A percentile compares a stretch with the other conserved stretches of the same genome.
These are phyloP conservation scores for Angophora floribunda DNA, from an alignment of 345 rosid genomes.

Conservation along the genomic window DNA sequence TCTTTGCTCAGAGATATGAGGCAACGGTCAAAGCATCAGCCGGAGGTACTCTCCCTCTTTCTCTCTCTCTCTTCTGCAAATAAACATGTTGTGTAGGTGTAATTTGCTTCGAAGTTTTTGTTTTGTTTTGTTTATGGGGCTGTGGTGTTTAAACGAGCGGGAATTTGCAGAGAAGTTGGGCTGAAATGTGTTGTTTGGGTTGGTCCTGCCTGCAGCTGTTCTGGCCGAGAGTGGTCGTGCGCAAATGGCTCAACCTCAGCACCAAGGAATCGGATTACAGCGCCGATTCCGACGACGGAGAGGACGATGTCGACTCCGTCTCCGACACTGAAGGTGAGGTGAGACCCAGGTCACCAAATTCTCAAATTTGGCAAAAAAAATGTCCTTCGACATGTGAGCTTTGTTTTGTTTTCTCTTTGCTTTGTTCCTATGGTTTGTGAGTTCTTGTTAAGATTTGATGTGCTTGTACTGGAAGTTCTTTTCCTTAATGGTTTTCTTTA, in stretches of 20 bases:
- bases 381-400: not conserved
- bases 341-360: not conserved
- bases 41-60: conserved; percentile 22
- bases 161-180: conserved; percentile 57
- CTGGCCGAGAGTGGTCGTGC: conserved; percentile 73
- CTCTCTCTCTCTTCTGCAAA: not conserved
- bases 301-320: conserved; percentile 14
- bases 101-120: not conserved
- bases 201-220: conserved; percentile 74
- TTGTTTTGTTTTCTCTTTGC: not conserved
- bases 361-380: not conserved
- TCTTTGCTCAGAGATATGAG: conserved; percentile 8
- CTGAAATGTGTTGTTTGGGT: conserved; percentile 76
- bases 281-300: conserved; percentile 62
- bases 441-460: not conserved
- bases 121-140: not conserved
- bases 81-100: not conserved
- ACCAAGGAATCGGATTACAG: conserved; percentile 62
- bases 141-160: not conserved
- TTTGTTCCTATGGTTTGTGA: not conserved
- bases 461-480: not conserved
- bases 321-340: conserved; percentile 44
- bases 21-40: conserved; percentile 17
- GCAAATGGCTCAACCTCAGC: conserved; percentile 75
- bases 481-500: not conserved